Base-by-base conservation (phyloP, 2,329 filamentous ascomycete genomes). In the Claviceps arundinis region DNA sequence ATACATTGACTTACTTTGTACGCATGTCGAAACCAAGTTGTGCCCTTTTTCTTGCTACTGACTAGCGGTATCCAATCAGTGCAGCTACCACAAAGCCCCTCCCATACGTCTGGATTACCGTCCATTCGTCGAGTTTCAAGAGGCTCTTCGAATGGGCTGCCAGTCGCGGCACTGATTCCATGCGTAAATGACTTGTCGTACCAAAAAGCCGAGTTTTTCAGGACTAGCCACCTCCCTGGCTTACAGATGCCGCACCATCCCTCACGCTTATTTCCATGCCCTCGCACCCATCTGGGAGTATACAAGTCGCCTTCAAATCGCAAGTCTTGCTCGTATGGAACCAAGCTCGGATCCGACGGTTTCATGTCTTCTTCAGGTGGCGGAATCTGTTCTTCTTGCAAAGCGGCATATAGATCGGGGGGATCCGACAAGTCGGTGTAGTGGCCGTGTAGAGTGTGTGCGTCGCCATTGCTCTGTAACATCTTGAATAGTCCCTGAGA, bases 131-230 rank as follows among this genome's bases (percentile, higher is more conserved):
- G 74, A 22, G 81, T 87, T 61, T 88, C 78, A 55, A 85, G 80
- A 2, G 88, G 88, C 58, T 85, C 82, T 63, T 87, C 82, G 69
- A 93, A 91, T 3, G 84, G 80, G 56, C 77, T 82, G 24, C 88
- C 87, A 0, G 87, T 91, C 4, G 85, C 84, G 30, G 86, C 87
- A 62, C 85, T 89, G 65, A 94, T 88, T 48, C 88, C 88, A 62
- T 94, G 89, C 2, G 85, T 88, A 65, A 93, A 94, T 53, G 84
- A 87, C 73, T 93, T 91, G 71, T 94, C 88, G 67, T 94, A 94
- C 88, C 89, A 94, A 66, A 88, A 95, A 6, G 88, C 88, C 52
- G 85, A 90, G 69, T 94, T 93, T 72, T 93, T 94, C 54, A 95
- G 73, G 16, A 90, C 87, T 51, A 91, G 77, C 89, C 89, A 94